phyloP scores from a whole-genome alignment of 225 moss, liverwort and hornwort species.

The Anthoceros angustus region DNA sequence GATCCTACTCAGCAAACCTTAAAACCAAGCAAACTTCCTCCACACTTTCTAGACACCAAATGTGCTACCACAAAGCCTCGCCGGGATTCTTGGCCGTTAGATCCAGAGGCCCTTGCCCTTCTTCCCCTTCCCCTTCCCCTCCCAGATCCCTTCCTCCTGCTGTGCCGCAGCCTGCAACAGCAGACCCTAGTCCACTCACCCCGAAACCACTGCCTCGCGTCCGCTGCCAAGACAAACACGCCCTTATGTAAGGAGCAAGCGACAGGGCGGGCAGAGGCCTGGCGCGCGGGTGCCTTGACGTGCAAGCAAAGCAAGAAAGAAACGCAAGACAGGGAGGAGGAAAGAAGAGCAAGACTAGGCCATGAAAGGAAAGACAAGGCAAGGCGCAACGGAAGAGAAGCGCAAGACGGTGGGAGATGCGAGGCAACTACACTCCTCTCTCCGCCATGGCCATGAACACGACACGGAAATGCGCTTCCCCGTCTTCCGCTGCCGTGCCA shows the following conservation, averaged over 20 bases:
- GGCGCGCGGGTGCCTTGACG: background rate
- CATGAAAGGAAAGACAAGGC: background rate
- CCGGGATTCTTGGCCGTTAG: too few species aligned
- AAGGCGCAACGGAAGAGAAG: background rate
- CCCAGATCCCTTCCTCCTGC: background rate
- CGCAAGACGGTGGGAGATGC: background rate
- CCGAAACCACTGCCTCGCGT: background rate
- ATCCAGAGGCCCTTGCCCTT: too few species aligned
- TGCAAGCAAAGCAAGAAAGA: background rate
- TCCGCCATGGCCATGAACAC: background rate
- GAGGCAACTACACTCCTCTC: constrained; percentile 1
- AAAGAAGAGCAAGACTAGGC: background rate
- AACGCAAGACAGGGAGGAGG: background rate
- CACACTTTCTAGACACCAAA: too few species aligned
- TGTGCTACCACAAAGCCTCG: too few species aligned
- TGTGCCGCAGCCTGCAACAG: background rate
- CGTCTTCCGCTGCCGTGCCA: background rate
- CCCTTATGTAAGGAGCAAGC: background rate
- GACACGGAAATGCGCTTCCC: background rate
- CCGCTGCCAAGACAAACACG: background rate
- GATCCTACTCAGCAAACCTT: too few species aligned
- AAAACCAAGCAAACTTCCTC: too few species aligned
- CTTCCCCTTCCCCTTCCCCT: background rate
- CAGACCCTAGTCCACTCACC: background rate
- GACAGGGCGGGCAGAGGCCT: background rate